A percentile compares a stretch with the other conserved stretches of the same genome.
These are phyloP conservation scores for Croton laevigatus DNA, from an alignment of 441 rosid genomes.

Conservation along the genomic window DNA sequence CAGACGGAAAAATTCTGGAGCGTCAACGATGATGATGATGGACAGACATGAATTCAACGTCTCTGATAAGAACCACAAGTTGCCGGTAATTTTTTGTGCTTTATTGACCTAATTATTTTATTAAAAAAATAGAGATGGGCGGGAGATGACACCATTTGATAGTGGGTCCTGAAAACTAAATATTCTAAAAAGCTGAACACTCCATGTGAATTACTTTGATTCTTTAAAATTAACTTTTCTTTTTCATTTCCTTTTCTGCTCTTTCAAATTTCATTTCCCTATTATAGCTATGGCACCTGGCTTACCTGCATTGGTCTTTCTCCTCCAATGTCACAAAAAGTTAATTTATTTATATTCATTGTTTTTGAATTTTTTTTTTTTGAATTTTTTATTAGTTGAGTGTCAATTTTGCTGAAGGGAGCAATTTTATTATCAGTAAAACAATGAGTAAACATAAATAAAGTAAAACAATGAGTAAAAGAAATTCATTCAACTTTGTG, in stretches of 20 bases:
- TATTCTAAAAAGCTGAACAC: not conserved
- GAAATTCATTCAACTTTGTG: no score
- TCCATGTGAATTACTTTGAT: not conserved
- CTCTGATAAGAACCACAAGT: slow-evolving; percentile 28
- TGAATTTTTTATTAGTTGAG: no score
- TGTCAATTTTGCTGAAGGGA: no score
- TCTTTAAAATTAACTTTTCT: not conserved
- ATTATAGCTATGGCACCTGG: not conserved
- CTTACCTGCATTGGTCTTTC: not conserved
- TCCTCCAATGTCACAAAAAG: no score
- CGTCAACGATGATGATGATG: slow-evolving; percentile 37
- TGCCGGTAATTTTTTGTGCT: slow-evolving; percentile 35
- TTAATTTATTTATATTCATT: no score
- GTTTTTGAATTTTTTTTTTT: no score
- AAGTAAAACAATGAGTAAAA: no score
- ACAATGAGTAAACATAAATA: no score
- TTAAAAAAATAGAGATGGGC: not conserved
- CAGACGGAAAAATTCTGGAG: slow-evolving; percentile 43
- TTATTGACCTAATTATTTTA: not conserved
- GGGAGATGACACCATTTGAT: not conserved
- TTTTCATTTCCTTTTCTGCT: not conserved
- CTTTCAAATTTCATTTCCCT: not conserved
- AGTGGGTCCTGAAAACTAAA: not conserved
- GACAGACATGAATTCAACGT: slow-evolving; percentile 21
- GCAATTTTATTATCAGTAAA: no score